Conservation (phyloP, 2,329 filamentous ascomycete species). For the Fusarium azukiicola region DNA sequence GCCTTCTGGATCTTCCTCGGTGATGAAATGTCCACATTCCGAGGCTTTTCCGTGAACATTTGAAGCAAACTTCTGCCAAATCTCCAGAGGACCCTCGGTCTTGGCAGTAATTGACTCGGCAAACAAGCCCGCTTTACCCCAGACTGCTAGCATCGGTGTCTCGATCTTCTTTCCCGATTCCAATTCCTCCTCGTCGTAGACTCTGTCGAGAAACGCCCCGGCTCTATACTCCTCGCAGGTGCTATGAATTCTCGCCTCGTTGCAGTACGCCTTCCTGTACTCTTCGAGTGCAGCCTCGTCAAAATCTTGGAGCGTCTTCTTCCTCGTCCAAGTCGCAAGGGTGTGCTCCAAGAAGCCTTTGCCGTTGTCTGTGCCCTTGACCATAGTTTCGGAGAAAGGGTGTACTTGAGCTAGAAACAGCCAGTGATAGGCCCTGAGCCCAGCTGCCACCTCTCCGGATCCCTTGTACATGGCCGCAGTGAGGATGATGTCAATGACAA, state of each 20-base stretch:
- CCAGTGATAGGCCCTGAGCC: background rate
- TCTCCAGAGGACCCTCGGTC: background rate
- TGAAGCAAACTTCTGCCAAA: background rate
- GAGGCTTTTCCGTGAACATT: background rate
- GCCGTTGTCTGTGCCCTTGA: background rate
- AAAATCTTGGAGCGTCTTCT: background rate
- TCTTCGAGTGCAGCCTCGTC: background rate
- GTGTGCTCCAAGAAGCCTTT: background rate
- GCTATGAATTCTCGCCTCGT: background rate
- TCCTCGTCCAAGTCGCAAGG: background rate
- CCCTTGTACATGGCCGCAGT: background rate
- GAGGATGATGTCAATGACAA: background rate
- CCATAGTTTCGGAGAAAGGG: background rate
- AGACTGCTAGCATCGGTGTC: background rate
- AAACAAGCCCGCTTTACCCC: background rate
- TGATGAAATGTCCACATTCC: background rate
- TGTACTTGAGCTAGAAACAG: background rate
- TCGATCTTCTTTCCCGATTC: background rate
- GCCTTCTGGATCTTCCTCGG: background rate
- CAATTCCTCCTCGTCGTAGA: background rate
- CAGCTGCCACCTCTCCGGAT: background rate
- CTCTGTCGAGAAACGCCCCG: background rate
- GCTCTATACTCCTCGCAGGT: conserved; percentile 1
- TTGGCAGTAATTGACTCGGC: background rate
- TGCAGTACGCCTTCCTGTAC: background rate